Conservation (phyloP, 129 eudicot genomes). For the Saposhnikovia divaricata region DNA sequence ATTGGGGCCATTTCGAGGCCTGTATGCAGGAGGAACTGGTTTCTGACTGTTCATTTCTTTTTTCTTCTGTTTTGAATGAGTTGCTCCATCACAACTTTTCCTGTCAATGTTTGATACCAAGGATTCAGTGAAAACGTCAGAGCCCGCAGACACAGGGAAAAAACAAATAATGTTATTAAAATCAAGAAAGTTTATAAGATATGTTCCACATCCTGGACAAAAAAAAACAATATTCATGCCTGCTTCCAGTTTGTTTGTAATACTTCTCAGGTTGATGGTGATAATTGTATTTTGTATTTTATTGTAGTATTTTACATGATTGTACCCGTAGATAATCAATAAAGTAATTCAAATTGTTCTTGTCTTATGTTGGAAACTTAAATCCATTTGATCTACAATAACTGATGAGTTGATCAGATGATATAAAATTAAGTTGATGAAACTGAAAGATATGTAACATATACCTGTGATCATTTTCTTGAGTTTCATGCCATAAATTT, state of each 20-base stretch:
- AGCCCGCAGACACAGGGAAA: neutral
- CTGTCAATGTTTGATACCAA: constrained; percentile 12
- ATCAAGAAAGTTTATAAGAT: too few relatives aligned
- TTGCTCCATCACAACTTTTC: constrained; percentile 40
- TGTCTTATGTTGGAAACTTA: neutral
- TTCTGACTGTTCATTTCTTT: constrained; percentile 21
- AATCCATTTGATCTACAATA: neutral
- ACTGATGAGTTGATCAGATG: neutral
- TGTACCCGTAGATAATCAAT: too few relatives aligned
- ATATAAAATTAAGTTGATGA: neutral
- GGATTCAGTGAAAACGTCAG: neutral
- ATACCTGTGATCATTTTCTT: constrained; percentile 26
- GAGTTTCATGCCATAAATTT: constrained; percentile 8
- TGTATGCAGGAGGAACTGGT: constrained; percentile 34
- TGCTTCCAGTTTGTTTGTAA: neutral
- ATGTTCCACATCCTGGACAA: neutral
- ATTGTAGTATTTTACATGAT: too few relatives aligned
- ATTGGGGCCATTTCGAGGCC: constrained; percentile 54
- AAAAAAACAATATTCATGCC: neutral
- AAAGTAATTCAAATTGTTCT: too few relatives aligned
- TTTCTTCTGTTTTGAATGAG: constrained; percentile 28
- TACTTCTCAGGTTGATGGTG: neutral
- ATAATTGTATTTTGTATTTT: too few relatives aligned
- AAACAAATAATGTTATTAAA: neutral
- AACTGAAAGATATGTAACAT: neutral